Base-by-base conservation (phyloP, 2,329 filamentous ascomycete genomes). In the Colletotrichum graminicola region DNA sequence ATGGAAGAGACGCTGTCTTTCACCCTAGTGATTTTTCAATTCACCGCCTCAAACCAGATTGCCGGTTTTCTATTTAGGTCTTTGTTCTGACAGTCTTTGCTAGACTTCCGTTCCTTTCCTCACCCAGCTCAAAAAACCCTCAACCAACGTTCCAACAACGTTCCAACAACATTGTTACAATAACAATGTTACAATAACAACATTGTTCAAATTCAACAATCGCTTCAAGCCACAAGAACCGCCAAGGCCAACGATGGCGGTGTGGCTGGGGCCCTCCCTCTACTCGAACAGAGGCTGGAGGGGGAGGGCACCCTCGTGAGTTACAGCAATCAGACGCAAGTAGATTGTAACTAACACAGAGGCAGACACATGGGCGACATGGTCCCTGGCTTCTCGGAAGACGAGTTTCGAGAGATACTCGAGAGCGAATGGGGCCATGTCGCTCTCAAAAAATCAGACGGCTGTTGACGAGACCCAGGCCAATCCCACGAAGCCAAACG, bases 331-430 rank as follows among this genome's bases (percentile, higher is more conserved):
- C 3, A 2, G 7, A 8, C 12, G 5, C 47, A 6, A 23, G 29
- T 14, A 16, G 2, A 1, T 4, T 16, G 5, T 14, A 5, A 23
- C 47, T 51, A 11, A 47, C 45, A 23, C 45, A 12, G 21, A 47
- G 10, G 12, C 10, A 47, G 8, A 10, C 21, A 47, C 10, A 21
- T 21, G 45, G 45, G 45, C 11, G 1, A 23, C 21, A 3, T n/a
- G 8, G 1, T 5, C 21, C 0, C 7, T 8, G 2, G 6, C 18
- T 4, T 11, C 11, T 47, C 3, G 0, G 14, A 23, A 0, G 45
- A 11, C 3, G 43, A 47, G 5, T 10, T 10, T 10, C 7, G 21
- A 16, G 4, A 1, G 1, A 21, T 2, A 5, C 5, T 43, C 2
- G 41, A 43, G 41, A 7, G 2, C 4, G 5, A 43, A 21, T 43